These are phyloP conservation scores for Aureobasidium sp. DNA, from an alignment of 2,329 filamentous ascomycete species.

Conservation along the genomic window DNA sequence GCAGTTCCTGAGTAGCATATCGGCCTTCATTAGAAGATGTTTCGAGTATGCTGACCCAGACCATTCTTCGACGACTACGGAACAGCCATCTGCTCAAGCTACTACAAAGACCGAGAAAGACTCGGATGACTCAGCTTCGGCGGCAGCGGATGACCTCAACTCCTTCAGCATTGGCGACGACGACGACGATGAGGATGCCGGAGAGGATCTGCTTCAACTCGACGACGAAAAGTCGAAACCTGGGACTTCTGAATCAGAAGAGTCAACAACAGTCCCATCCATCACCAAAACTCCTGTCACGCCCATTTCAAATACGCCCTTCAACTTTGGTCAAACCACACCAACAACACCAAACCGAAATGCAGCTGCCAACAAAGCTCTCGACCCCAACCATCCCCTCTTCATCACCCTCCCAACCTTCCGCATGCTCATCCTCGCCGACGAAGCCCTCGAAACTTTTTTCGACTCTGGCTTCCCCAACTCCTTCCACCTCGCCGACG, in stretches of 20 bases:
- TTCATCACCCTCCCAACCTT: slow-evolving; percentile 97
- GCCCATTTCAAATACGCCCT: slow-evolving; percentile 18
- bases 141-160: slow-evolving; percentile 37
- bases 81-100: slow-evolving; percentile 18
- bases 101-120: slow-evolving; percentile 20
- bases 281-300: slow-evolving; percentile 10
- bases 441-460: slow-evolving; percentile 92
- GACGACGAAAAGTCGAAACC: slow-evolving; percentile 36
- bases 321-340: slow-evolving; percentile 22
- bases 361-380: slow-evolving; percentile 76
- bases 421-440: slow-evolving; percentile 95
- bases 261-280: slow-evolving; percentile 8
- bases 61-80: slow-evolving; percentile 38
- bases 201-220: slow-evolving; percentile 54
- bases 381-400: slow-evolving; percentile 87
- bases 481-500: slow-evolving; percentile 80
- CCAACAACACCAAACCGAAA: slow-evolving; percentile 41
- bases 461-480: slow-evolving; percentile 94
- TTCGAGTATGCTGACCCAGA: slow-evolving; percentile 98
- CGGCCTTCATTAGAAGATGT: slow-evolving; percentile 89
- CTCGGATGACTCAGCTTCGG: slow-evolving; percentile 26
- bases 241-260: slow-evolving; percentile 15
- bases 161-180: slow-evolving; percentile 74
- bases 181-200: slow-evolving; percentile 31
- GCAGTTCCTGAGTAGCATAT: slow-evolving; percentile 84